Percentiles rank a stretch among this genome's conserved stretches.
Conservation (phyloP, 2,329 filamentous ascomycete genomes). For the Tricladium varicosporioides region DNA sequence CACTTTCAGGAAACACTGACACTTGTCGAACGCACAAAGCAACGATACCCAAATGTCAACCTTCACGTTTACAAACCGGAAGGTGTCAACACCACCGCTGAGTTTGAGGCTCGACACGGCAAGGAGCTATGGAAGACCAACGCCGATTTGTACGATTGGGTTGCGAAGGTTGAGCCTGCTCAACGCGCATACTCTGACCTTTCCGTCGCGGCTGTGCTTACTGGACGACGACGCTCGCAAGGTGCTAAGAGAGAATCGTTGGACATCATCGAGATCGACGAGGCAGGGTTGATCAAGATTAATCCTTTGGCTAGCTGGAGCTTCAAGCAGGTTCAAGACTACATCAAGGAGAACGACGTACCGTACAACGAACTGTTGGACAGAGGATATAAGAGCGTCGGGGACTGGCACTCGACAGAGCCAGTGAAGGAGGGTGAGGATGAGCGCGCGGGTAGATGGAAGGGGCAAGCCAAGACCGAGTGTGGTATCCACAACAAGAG, state of each 20-base stretch:
- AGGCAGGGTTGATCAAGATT: slow-evolving; percentile 90
- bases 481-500: slow-evolving; percentile 99
- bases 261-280: slow-evolving; percentile 87
- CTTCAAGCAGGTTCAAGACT: slow-evolving; percentile 84
- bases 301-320: slow-evolving; percentile 95
- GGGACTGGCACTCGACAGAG: slow-evolving; percentile 96
- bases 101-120: slow-evolving; percentile 83
- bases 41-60: slow-evolving; percentile 73
- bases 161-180: slow-evolving; percentile 96
- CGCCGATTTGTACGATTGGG: slow-evolving; percentile 90
- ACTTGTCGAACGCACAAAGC: slow-evolving; percentile 71
- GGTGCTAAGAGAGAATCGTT: slow-evolving; percentile 89
- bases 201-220: slow-evolving; percentile 85
- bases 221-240: slow-evolving; percentile 86
- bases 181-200: slow-evolving; percentile 87
- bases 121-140: slow-evolving; percentile 80
- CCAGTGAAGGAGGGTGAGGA: slow-evolving; percentile 90
- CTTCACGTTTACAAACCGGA: slow-evolving; percentile 90
- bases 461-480: slow-evolving; percentile 92
- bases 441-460: slow-evolving; percentile 95
- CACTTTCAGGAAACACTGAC: slow-evolving; percentile 77
- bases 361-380: slow-evolving; percentile 93
- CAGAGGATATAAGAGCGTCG: slow-evolving; percentile 94
- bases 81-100: slow-evolving; percentile 66
- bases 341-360: slow-evolving; percentile 81